Evolutionary conservation across 2,329 filamentous ascomycete species (phyloP), one percentile per base, ranked within the genome.

Genomic region (Stagonosporopsis vannaccii): DNA sequence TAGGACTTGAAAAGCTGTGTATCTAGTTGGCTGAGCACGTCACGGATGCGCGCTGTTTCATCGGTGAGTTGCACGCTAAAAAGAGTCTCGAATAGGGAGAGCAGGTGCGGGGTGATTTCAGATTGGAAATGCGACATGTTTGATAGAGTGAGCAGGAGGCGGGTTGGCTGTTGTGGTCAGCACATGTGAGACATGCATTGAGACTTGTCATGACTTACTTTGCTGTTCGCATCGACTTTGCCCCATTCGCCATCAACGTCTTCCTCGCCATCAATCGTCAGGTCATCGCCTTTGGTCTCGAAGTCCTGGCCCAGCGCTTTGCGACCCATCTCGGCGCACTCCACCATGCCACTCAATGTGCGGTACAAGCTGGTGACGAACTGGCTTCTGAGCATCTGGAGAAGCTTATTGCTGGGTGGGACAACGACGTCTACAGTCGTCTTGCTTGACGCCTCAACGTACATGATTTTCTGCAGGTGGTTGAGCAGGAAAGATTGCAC

Each of bases 321-420:
- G 13, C 87, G 75, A 3, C 88, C 84, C 54, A 87, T 87, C 77
- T 98, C 92, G 3, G 95, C 94, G 75, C 97, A 98, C 77, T 98
- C 95, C 1, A 99, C 92, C 87, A 99, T 94, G 20, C 94, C 95
- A 67, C 91, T 96, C 33, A 99, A 79, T 6, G 92, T 92, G 75
- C 96, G 96, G 77, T 98, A 98, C 39, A 99, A 80, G 55, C 93
- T 97, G 6, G 90, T 92, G 15, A 97, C 92, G 70, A 99, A 99
- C 71, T 96, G 92, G 62, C 88, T 90, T 62, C 93, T 86, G 15
- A 98, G 92, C 85, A 93, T 92, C 74, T 96, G 91, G 39, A 98
- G 81, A 39, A 97, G 80, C 75, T 98, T 99, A 7, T 89, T 83
- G 32, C 92, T 89, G 5, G 95, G 96, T 17, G 94, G 89, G 22